phyloP scores from a whole-genome alignment of 768 basidiomycete genomes.

The Russula sp. region DNA sequence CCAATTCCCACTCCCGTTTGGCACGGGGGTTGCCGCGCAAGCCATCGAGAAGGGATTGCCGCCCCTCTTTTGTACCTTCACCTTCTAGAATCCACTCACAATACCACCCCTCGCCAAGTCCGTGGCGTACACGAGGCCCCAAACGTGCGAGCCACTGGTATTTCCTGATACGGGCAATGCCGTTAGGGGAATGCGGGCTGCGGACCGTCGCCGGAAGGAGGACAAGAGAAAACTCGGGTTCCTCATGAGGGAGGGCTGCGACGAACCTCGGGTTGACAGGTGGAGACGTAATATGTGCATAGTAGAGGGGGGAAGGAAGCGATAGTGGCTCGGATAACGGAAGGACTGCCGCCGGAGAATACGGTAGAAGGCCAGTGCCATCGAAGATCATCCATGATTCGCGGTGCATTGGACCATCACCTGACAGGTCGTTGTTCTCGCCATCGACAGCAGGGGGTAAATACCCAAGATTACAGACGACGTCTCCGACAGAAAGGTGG shows the following conservation, averaged over 20 bases:
- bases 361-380: constrained; percentile 54
- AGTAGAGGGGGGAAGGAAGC: constrained; percentile 73
- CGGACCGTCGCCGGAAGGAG: constrained; percentile 40
- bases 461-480: constrained; percentile 77
- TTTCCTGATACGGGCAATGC: constrained; percentile 51
- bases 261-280: constrained; percentile 27
- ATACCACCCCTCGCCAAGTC: constrained; percentile 59
- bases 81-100: constrained; percentile 79
- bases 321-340: constrained; percentile 50
- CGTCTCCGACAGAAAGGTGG: constrained; percentile 68
- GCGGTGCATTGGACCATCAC: constrained; percentile 17
- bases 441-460: constrained; percentile 39
- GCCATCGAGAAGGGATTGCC: constrained; percentile 48
- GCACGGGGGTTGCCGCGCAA: constrained; percentile 33
- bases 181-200: constrained; percentile 55
- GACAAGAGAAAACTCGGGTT: constrained; percentile 39
- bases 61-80: constrained; percentile 65
- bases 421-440: constrained; percentile 16
- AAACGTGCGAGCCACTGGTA: constrained; percentile 61
- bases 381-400: constrained; percentile 70
- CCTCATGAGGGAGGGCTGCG: constrained; percentile 28
- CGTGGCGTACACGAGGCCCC: constrained; percentile 27
- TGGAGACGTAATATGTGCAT: constrained; percentile 52
- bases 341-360: constrained; percentile 46
- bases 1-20: constrained; percentile 43